These are phyloP conservation scores for Rhododendron griersonianum DNA, from an alignment of 148 eudicot genomes.

Conservation along the genomic window DNA sequence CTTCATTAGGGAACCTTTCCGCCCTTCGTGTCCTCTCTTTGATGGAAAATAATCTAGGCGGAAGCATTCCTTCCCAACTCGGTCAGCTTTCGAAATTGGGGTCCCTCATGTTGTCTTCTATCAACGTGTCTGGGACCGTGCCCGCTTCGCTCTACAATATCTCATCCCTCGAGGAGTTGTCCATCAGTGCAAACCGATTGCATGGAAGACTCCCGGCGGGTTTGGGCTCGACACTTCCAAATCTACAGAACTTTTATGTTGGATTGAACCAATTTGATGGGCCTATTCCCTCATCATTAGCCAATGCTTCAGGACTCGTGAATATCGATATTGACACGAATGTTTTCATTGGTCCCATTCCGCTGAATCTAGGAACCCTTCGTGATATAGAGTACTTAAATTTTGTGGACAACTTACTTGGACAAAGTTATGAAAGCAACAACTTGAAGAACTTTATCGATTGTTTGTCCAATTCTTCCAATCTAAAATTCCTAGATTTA, in stretches of 20 bases:
- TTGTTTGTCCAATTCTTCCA: constrained; percentile 17
- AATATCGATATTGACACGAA: background rate
- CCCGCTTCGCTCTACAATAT: constrained; percentile 18
- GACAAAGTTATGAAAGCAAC: background rate
- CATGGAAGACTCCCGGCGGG: constrained; percentile 6
- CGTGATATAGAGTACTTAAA: constrained; percentile 4
- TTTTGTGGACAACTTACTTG: constrained; percentile 8
- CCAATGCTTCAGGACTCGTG: constrained; percentile 14
- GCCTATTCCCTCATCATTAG: constrained; percentile 15
- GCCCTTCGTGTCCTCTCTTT: background rate
- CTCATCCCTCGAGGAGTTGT: constrained; percentile 8
- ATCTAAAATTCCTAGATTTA: constrained; percentile 2
- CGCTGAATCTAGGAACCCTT: constrained; percentile 12
- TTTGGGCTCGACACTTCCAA: constrained; percentile 14
- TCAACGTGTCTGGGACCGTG: constrained; percentile 8
- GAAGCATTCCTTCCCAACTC: constrained; percentile 9
- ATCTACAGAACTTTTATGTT: background rate
- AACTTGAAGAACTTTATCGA: constrained; percentile 1
- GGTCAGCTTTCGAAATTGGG: background rate
- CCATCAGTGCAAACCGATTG: constrained; percentile 4
- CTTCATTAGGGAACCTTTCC: background rate
- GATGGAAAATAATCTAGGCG: background rate
- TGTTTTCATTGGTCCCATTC: constrained; percentile 9
- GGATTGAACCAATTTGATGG: constrained; percentile 8
- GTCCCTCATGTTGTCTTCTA: background rate